phyloP scores from a whole-genome alignment of 1,284 basidiomycete genomes.

The Trametes hirsuta region DNA sequence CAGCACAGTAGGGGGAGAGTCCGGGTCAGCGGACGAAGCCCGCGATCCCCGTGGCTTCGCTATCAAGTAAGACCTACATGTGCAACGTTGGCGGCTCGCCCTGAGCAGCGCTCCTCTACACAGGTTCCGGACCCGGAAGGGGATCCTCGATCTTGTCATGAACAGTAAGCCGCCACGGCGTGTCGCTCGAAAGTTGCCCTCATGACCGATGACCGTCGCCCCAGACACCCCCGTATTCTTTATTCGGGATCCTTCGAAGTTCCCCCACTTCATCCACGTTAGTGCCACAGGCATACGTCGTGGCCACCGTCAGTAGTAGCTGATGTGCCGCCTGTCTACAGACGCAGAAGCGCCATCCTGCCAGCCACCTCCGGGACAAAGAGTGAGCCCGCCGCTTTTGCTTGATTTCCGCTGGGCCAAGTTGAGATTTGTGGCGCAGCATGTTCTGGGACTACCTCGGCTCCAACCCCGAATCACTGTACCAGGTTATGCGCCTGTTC shows the following conservation, averaged over 20 bases:
- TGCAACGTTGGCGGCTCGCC: background rate
- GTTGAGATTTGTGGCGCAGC: constrained; percentile 8
- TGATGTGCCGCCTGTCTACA: constrained; percentile 5
- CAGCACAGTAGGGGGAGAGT: constrained; percentile 89
- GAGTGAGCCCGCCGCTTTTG: constrained; percentile 26
- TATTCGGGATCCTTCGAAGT: constrained; percentile 81
- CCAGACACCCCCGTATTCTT: constrained; percentile 85
- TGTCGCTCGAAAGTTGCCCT: no score
- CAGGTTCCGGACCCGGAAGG: constrained; percentile 69
- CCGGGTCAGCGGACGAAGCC: constrained; percentile 86
- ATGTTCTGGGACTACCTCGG: constrained; percentile 74
- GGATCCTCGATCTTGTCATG: constrained; percentile 88
- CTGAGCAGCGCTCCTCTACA: background rate
- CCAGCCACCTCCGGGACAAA: constrained; percentile 81
- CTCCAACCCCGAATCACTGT: constrained; percentile 89
- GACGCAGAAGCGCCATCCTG: constrained; percentile 90
- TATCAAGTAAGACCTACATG: constrained; percentile 25
- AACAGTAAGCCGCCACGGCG: constrained; percentile 51
- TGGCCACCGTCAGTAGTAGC: background rate
- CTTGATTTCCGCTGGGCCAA: constrained; percentile 1
- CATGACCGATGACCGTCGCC: background rate
- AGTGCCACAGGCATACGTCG: background rate
- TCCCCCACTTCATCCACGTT: constrained; percentile 86
- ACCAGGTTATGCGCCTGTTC: constrained; percentile 85
- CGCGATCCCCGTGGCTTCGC: constrained; percentile 80